Percentiles rank a stretch among this genome's conserved stretches.
Conservation (phyloP, 495 filamentous ascomycete genomes). For the Trichocladium uniseriatum region DNA sequence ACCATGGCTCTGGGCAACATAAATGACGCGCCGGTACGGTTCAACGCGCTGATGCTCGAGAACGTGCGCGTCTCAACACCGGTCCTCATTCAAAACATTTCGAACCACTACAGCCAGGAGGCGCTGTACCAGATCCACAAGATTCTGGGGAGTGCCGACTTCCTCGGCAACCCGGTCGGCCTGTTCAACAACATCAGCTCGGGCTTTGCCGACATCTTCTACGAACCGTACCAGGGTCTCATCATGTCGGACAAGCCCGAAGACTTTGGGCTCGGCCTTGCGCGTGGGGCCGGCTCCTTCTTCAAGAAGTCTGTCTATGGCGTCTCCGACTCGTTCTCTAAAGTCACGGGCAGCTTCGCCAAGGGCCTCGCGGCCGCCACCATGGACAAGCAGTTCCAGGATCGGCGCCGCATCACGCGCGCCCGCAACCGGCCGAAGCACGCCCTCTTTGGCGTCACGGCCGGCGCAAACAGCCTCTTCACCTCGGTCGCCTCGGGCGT, state of each 20-base stretch:
- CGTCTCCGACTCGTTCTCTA: conserved; percentile 90
- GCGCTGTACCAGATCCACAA: conserved; percentile 92
- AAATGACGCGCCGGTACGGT: conserved; percentile 87
- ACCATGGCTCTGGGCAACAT: conserved; percentile 99
- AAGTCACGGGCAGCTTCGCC: conserved; percentile 91
- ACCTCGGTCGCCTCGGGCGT: conserved; percentile 87
- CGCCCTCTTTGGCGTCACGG: conserved; percentile 89
- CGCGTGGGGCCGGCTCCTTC: conserved; percentile 92
- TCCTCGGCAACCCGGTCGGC: conserved; percentile 96
- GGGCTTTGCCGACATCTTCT: conserved; percentile 94
- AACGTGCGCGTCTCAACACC: conserved; percentile 87
- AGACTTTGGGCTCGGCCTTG: conserved; percentile 87
- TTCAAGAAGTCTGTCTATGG: conserved; percentile 98
- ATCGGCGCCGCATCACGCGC: conserved; percentile 85
- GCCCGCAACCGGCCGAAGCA: conserved; percentile 93
- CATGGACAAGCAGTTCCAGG: conserved; percentile 96
- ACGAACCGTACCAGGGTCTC: conserved; percentile 95
- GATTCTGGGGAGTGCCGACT: conserved; percentile 92
- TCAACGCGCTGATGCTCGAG: conserved; percentile 90
- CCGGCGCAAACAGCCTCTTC: conserved; percentile 90
- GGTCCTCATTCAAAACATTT: conserved; percentile 72
- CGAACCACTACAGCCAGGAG: conserved; percentile 92
- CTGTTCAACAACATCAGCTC: conserved; percentile 98
- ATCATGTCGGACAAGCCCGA: conserved; percentile 93
- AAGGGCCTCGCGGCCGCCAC: conserved; percentile 92